Percentiles rank a stretch among this genome's conserved stretches.
Evolutionary conservation across 768 basidiomycete species (phyloP).

Genomic region (Russula sp.): DNA sequence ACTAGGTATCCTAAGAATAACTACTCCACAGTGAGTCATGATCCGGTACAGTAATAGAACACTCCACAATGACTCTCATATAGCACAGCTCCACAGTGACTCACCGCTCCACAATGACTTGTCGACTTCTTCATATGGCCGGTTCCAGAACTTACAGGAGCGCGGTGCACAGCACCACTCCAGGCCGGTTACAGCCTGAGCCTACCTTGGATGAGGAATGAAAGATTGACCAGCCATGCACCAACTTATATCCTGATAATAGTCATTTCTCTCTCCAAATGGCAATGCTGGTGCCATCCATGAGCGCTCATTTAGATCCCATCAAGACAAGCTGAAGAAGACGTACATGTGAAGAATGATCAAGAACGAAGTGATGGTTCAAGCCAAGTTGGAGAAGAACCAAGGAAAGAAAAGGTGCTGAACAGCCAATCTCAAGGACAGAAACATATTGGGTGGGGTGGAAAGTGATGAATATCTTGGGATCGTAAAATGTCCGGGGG

Average conservation of each 20-base stretch:
- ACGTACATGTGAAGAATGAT: not conserved
- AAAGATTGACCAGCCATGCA: not conserved
- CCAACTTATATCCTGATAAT: not conserved
- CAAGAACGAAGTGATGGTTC: not conserved
- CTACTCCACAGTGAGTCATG: too few relatives aligned
- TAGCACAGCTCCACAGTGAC: too few relatives aligned
- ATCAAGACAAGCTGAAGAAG: not conserved
- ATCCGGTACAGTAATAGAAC: too few relatives aligned
- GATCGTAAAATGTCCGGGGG: not conserved
- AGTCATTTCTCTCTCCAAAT: not conserved
- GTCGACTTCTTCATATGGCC: too few relatives aligned
- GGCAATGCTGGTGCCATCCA: not conserved
- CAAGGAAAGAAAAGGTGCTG: not conserved
- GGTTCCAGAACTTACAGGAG: too few relatives aligned
- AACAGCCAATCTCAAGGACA: not conserved
- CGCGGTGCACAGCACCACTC: too few relatives aligned
- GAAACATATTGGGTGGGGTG: not conserved
- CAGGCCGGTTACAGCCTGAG: too few relatives aligned
- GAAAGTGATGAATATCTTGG: not conserved
- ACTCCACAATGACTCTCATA: too few relatives aligned
- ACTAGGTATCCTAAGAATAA: too few relatives aligned
- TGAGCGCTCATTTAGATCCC: not conserved
- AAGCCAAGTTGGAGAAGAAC: not conserved
- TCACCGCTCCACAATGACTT: too few relatives aligned
- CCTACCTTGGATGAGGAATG: not conserved